Evolutionary conservation across 2,329 filamentous ascomycete genomes (phyloP).

Genomic region (Trichoderma koningiopsis): DNA sequence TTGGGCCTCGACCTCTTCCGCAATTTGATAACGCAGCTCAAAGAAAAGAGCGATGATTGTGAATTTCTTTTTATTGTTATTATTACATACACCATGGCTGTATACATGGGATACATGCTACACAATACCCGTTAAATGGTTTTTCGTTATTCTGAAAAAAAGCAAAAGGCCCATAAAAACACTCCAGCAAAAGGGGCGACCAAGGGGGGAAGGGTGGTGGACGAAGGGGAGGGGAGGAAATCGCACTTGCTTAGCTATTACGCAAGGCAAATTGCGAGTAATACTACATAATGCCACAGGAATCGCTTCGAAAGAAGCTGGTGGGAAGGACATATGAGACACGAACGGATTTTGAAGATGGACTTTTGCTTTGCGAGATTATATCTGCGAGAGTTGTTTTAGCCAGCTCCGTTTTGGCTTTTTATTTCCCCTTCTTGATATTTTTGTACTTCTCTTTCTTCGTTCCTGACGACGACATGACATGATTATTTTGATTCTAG

Average conservation of each 20-base stretch:
- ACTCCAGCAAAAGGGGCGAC: neutral
- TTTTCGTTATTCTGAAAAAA: neutral
- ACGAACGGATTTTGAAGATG: conserved; percentile 9
- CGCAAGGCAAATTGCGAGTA: conserved; percentile 17
- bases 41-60: conserved; percentile 5
- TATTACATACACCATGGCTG: neutral
- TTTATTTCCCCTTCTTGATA: conserved; percentile 4
- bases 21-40: neutral
- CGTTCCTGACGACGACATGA: conserved; percentile 30
- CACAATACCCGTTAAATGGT: conserved; percentile 17
- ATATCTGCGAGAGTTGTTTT: conserved; percentile 9
- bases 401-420: conserved; percentile 17
- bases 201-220: neutral
- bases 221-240: neutral
- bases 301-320: conserved; percentile 16
- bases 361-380: conserved; percentile 16
- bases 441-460: conserved; percentile 23
- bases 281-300: conserved; percentile 20
- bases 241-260: neutral
- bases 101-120: neutral
- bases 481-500: conserved; percentile 30
- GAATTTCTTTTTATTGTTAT: neutral
- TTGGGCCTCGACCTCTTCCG: conserved; percentile 8
- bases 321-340: conserved; percentile 20
- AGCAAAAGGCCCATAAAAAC: neutral